Base-by-base conservation (phyloP, 192 early-diverging fungal species). In the Diversispora epigaea region DNA sequence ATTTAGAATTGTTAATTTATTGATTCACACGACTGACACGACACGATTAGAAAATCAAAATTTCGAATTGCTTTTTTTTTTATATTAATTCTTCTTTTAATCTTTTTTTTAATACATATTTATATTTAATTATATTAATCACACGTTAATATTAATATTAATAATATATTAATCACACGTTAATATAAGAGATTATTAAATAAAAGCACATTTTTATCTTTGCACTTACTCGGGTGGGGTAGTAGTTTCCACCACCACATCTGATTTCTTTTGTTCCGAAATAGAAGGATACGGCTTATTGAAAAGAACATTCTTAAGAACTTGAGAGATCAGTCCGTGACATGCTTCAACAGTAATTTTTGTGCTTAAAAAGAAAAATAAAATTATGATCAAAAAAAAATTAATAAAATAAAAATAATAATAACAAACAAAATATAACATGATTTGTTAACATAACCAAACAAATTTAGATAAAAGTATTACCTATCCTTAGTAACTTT, bases 261-360 rank as follows among this genome's bases (percentile, higher is more conserved):
- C 50, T 7, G 50, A 14, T 54, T 54, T 54, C 12, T 54, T 54
- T 54, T 54, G 50, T 54, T 54, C 50, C 25, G 25, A 32, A 54
- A 54, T 14, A 65, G 17, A 50, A 50, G 47, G 4, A 21, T 75
- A 52, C 52, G 60, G 6, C 55, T 78, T 84, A 70, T 92, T 95
- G 78, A 95, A 96, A 22, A 95, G 74, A 10, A 90, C 75, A 68
- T 92, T 84, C 73, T 95, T 95, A n/a, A 96, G 78, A 6, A 96
- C 90, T 75, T 96, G 94, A 7, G 90, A 84, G 65, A 96, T 88
- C 60, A 93, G 73, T 1, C 92, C 93, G 77, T 96, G 94, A 0
- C 85, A 81, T n/a, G 89, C 88, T 74, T 96, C 94, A 9, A 86
- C 83, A 5, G 90, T 86, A 44, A 94, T 93, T 73, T 92, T 94